Conservation (phyloP, 148 eudicot species). For the Silene latifolia region DNA sequence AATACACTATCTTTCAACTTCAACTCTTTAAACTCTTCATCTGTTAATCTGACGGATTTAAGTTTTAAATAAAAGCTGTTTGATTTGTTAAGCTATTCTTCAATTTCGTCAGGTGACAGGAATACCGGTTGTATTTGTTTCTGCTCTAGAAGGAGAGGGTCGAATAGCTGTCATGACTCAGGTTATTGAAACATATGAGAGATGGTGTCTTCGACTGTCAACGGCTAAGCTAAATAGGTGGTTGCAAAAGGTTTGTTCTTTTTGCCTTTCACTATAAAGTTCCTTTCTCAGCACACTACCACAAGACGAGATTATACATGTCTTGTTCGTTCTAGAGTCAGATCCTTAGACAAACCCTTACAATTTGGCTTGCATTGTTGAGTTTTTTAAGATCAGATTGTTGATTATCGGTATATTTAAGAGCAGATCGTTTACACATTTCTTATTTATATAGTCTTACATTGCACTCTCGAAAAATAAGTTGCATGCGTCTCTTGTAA, state of each 20-base stretch:
- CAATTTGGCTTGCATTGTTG: neutral
- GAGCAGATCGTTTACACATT: no score
- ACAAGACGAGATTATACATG: neutral
- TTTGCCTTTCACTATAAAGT: neutral
- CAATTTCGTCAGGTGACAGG: conserved; percentile 64
- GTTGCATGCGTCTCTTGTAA: no score
- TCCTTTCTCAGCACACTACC: neutral
- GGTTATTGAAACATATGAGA: conserved; percentile 74
- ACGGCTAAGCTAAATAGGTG: conserved; percentile 97
- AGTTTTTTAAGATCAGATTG: no score
- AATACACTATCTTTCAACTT: neutral
- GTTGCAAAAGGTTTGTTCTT: conserved; percentile 66
- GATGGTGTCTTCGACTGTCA: conserved; percentile 84
- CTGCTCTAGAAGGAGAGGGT: conserved; percentile 85
- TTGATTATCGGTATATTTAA: no score
- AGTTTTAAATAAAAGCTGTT: neutral
- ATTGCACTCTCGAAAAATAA: no score
- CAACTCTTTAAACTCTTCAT: neutral
- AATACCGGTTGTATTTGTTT: conserved; percentile 84
- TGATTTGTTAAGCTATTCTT: neutral
- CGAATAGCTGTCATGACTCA: conserved; percentile 66
- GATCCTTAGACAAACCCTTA: no score
- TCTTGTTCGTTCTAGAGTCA: neutral
- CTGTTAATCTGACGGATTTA: neutral
- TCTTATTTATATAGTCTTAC: no score